Evolutionary conservation across 2,329 filamentous ascomycete genomes (phyloP).

Genomic region (Aspergillus clavatus): DNA sequence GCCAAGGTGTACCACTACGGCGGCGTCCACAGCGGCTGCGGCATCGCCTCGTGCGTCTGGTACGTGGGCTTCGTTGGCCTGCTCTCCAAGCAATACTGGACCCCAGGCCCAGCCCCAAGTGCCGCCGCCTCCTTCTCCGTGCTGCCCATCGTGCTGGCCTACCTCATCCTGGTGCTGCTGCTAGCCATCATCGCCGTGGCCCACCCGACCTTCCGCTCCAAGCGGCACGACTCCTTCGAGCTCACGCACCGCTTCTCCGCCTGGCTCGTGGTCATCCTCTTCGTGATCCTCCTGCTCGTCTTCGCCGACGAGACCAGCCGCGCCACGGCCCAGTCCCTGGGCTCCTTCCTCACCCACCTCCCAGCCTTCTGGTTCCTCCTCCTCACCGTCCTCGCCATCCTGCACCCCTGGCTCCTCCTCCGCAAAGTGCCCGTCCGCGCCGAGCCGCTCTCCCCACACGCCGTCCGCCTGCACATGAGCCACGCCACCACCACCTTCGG

Average conservation of each 20-base stretch:
- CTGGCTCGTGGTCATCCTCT: conserved; percentile 62
- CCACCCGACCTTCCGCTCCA: conserved; percentile 58
- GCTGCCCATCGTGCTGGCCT: conserved; percentile 52
- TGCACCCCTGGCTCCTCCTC: conserved; percentile 69
- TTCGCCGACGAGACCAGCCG: conserved; percentile 44
- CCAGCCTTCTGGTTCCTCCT: conserved; percentile 65
- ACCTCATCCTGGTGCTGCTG: conserved; percentile 55
- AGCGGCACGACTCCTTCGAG: conserved; percentile 66
- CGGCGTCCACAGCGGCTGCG: conserved; percentile 52
- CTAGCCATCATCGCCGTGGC: conserved; percentile 58
- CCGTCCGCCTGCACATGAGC: conserved; percentile 64
- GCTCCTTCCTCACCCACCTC: conserved; percentile 40
- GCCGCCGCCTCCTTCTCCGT: conserved; percentile 20
- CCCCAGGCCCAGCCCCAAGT: conserved; percentile 9
- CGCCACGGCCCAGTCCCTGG: conserved; percentile 32
- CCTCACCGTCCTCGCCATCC: conserved; percentile 59
- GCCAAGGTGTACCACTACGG: conserved; percentile 53
- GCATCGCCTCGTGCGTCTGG: conserved; percentile 47
- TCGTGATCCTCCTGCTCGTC: conserved; percentile 61
- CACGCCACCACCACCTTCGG: conserved; percentile 57
- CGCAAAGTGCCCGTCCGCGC: conserved; percentile 62
- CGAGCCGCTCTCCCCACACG: conserved; percentile 66
- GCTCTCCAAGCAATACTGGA: conserved; percentile 32
- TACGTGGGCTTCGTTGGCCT: conserved; percentile 37
- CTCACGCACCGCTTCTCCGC: conserved; percentile 66